Conservation (phyloP, 495 filamentous ascomycete species). For the Tuber calosporum region DNA sequence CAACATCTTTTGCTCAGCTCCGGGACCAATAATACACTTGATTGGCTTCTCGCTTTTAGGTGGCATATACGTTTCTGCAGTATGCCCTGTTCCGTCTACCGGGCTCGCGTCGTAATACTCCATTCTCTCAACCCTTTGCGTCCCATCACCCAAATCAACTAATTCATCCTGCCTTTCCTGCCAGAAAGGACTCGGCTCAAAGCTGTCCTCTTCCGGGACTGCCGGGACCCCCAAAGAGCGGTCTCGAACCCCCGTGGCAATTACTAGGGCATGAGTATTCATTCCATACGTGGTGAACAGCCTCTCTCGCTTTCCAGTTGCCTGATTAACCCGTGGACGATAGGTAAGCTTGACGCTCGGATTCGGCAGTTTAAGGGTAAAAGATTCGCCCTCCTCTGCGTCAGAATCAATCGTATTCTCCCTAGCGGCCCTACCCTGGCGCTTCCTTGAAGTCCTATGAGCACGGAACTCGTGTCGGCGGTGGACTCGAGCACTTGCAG, state of each 20-base stretch:
- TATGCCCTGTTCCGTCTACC: constrained; percentile 5
- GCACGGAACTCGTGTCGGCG: constrained; percentile 27
- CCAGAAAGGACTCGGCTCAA: constrained; percentile 34
- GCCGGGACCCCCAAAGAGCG: constrained; percentile 33
- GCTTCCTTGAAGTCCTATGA: not conserved
- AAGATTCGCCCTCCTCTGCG: constrained; percentile 7
- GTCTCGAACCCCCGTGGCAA: constrained; percentile 32
- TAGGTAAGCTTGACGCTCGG: constrained; percentile 39
- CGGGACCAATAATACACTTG: constrained; percentile 32
- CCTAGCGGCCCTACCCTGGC: constrained; percentile 13
- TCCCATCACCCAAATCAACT: constrained; percentile 25
- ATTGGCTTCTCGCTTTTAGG: constrained; percentile 9
- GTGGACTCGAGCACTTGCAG: constrained; percentile 22
- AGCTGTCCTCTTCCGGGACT: constrained; percentile 24
- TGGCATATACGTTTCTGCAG: constrained; percentile 23
- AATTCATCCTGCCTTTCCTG: constrained; percentile 14
- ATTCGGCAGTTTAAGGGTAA: constrained; percentile 22
- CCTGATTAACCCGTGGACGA: constrained; percentile 35
- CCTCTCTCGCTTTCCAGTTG: constrained; percentile 38
- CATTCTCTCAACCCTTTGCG: constrained; percentile 16
- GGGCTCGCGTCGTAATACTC: constrained; percentile 17
- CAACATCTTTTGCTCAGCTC: constrained; percentile 25
- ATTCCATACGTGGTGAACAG: constrained; percentile 35
- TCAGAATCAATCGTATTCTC: constrained; percentile 10
- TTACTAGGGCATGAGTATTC: constrained; percentile 25